phyloP scores from a whole-genome alignment of 2,329 filamentous ascomycete genomes.

The Ophiocordyceps camponoti-leonardi region DNA sequence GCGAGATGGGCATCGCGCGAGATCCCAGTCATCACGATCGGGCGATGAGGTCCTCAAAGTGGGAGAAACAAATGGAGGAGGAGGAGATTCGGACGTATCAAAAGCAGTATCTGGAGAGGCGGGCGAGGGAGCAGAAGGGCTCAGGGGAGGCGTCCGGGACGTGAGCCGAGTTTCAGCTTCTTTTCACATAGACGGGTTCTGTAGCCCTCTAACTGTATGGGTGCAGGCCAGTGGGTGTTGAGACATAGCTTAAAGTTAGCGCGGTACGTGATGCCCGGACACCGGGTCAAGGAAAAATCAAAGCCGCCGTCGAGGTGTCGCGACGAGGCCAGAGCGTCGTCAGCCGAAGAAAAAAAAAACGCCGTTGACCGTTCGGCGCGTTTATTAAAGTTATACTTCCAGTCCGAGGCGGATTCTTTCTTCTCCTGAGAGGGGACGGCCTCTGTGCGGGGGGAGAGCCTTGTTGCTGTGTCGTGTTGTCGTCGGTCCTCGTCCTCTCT shows the following conservation, averaged over 20 bases:
- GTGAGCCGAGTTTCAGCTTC: background rate
- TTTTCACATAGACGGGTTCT: background rate
- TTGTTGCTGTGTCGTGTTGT: too few relatives aligned
- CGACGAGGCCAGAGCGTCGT: background rate
- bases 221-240: background rate
- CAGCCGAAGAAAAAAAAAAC: background rate
- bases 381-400: background rate
- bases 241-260: background rate
- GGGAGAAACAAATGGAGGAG: slow-evolving; percentile 12
- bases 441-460: too few relatives aligned
- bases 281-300: background rate
- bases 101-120: slow-evolving; percentile 7
- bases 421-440: background rate
- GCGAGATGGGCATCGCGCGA: slow-evolving; percentile 31
- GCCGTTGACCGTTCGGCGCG: background rate
- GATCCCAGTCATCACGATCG: slow-evolving; percentile 24
- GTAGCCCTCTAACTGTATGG: background rate
- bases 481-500: background rate
- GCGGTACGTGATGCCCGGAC: background rate
- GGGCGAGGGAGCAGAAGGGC: slow-evolving; percentile 2
- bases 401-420: background rate
- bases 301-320: background rate
- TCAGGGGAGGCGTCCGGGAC: background rate
- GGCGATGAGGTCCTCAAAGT: slow-evolving; percentile 10
- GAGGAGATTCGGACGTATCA: slow-evolving; percentile 8